phyloP scores from a whole-genome alignment of 768 basidiomycete species.

The Suillus subaureus region DNA sequence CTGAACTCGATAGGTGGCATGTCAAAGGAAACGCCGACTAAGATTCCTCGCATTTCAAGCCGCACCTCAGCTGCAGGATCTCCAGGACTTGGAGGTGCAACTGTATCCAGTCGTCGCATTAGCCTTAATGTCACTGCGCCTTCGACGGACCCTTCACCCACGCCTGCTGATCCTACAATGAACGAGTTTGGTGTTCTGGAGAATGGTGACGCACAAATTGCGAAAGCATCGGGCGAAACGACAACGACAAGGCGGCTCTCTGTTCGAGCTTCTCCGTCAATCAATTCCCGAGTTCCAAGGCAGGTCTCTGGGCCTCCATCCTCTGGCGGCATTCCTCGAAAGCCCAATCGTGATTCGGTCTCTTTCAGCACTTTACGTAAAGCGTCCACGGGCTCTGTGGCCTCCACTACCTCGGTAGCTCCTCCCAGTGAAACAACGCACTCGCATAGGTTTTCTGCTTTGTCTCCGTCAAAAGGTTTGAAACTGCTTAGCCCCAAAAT shows the following conservation, averaged over 20 bases:
- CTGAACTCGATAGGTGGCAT: constrained; percentile 53
- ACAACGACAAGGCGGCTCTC: constrained; percentile 51
- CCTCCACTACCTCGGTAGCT: constrained; percentile 61
- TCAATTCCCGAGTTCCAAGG: constrained; percentile 63
- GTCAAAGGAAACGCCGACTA: constrained; percentile 86
- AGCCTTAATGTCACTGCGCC: constrained; percentile 61
- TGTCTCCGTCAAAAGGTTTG: constrained; percentile 83
- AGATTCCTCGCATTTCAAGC: constrained; percentile 92
- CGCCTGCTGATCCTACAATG: constrained; percentile 43
- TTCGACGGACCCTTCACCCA: constrained; percentile 70
- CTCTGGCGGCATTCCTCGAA: constrained; percentile 56
- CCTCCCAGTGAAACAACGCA: constrained; percentile 41
- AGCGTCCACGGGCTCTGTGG: constrained; percentile 80
- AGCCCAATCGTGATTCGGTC: constrained; percentile 76
- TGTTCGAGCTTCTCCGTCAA: constrained; percentile 66
- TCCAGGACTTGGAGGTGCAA: constrained; percentile 64
- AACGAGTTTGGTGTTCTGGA: constrained; percentile 88
- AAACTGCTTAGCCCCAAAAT: constrained; percentile 83
- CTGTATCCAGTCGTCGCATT: constrained; percentile 59
- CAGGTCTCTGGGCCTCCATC: constrained; percentile 54
- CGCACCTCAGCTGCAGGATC: constrained; percentile 75
- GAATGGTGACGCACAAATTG: constrained; percentile 49
- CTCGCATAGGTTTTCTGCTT: constrained; percentile 70
- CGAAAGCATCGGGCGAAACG: constrained; percentile 41
- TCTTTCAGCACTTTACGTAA: constrained; percentile 80